Evolutionary conservation across 2,329 filamentous ascomycete species (phyloP).

Genomic region (Plectosphaerella plurivora): DNA sequence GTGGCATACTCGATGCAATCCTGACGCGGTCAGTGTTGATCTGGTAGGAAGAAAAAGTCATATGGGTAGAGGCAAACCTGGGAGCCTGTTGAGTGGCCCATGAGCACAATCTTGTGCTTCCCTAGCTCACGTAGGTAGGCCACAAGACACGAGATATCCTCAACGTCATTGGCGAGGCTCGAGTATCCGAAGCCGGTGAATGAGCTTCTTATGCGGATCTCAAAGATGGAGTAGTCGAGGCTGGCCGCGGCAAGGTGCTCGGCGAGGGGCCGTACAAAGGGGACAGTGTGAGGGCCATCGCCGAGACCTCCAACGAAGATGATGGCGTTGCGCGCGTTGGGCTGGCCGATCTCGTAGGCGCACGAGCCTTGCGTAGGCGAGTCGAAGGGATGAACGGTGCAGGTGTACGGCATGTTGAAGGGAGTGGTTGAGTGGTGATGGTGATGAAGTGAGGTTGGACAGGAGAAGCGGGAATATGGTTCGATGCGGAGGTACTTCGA

Average conservation of each 20-base stretch:
- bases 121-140: conserved; percentile 48
- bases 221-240: conserved; percentile 49
- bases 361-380: conserved; percentile 33
- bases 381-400: conserved; percentile 41
- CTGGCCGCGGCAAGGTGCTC: conserved; percentile 31
- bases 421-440: conserved; percentile 10
- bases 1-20: conserved; percentile 53
- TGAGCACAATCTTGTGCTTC: conserved; percentile 46
- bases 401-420: conserved; percentile 28
- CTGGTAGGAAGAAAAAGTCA: neutral
- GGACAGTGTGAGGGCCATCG: conserved; percentile 63
- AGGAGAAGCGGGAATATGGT: neutral
- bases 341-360: conserved; percentile 42
- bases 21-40: conserved; percentile 23
- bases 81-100: conserved; percentile 56
- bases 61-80: conserved; percentile 32
- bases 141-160: conserved; percentile 48
- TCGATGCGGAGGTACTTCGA: too few relatives aligned
- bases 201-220: conserved; percentile 50
- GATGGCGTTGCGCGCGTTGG: conserved; percentile 49
- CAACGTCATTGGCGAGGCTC: conserved; percentile 46
- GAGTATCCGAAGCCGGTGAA: conserved; percentile 48
- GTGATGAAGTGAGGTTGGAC: neutral
- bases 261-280: conserved; percentile 48
- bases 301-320: conserved; percentile 67